phyloP scores from a whole-genome alignment of 2,329 filamentous ascomycete genomes.

The Peltaster fructicola region DNA sequence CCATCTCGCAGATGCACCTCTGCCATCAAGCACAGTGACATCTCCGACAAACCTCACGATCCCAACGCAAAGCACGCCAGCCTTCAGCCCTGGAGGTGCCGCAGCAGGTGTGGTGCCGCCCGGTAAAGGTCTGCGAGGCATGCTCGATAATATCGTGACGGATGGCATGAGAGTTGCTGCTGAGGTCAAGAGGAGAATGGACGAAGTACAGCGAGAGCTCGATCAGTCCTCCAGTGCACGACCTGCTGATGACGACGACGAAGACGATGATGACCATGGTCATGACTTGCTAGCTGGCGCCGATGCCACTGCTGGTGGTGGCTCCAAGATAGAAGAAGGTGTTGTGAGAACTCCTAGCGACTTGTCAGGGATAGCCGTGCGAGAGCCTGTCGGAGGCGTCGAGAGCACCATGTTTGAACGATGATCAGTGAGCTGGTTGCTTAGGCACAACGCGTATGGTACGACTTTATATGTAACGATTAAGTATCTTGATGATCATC shows the following conservation, averaged over 20 bases:
- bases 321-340: slow-evolving; percentile 5
- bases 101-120: slow-evolving; percentile 39
- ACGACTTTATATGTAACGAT: no score
- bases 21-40: slow-evolving; percentile 29
- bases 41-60: slow-evolving; percentile 53
- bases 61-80: slow-evolving; percentile 5
- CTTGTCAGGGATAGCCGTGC: slow-evolving; percentile 11
- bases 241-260: slow-evolving; percentile 29
- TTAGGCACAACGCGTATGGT: not conserved
- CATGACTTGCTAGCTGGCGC: slow-evolving; percentile 32
- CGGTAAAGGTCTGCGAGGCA: slow-evolving; percentile 66
- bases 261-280: slow-evolving; percentile 52
- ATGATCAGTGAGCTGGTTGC: not conserved
- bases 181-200: slow-evolving; percentile 81
- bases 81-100: slow-evolving; percentile 16
- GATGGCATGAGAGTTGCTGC: slow-evolving; percentile 93
- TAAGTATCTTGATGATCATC: no score
- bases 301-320: slow-evolving; percentile 26
- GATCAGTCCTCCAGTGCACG: slow-evolving; percentile 61
- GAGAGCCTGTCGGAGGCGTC: slow-evolving; percentile 9
- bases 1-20: slow-evolving; percentile 54
- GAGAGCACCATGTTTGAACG: slow-evolving; percentile 2
- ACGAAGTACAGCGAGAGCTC: slow-evolving; percentile 82
- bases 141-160: slow-evolving; percentile 92
- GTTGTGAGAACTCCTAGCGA: slow-evolving; percentile 1